Evolutionary conservation across 2,329 filamentous ascomycete genomes (phyloP).

Genomic region (Xylariaceae sp.): DNA sequence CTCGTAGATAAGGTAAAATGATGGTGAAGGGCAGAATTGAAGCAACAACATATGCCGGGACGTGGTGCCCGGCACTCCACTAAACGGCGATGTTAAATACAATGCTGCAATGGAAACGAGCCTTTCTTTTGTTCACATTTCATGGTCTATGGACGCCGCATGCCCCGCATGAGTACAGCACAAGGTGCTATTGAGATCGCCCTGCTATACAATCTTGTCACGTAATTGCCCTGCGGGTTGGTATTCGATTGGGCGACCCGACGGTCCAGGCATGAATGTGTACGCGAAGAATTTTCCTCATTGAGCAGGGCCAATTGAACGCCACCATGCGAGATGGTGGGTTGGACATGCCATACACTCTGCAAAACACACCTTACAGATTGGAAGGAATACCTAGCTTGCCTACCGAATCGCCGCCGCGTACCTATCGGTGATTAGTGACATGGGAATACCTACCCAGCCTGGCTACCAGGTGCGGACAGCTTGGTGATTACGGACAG

Average conservation of each 20-base stretch:
- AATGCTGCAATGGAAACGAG: neutral
- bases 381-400: neutral
- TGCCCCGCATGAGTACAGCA: neutral
- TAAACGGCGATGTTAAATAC: neutral
- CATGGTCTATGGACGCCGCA: neutral
- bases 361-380: neutral
- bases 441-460: neutral
- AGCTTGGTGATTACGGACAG: neutral
- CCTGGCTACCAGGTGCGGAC: neutral
- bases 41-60: no score
- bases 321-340: constrained; percentile 1
- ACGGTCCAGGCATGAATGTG: neutral
- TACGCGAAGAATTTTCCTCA: neutral
- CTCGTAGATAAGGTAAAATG: no score
- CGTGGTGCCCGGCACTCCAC: no score
- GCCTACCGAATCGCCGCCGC: neutral
- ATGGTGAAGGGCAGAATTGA: no score
- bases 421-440: neutral
- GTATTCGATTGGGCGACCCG: neutral
- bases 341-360: neutral
- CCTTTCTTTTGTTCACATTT: neutral
- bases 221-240: neutral
- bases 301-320: neutral
- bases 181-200: neutral
- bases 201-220: neutral